These are phyloP conservation scores for Mycena pura DNA, from an alignment of 768 basidiomycete genomes.

Conservation along the genomic window DNA sequence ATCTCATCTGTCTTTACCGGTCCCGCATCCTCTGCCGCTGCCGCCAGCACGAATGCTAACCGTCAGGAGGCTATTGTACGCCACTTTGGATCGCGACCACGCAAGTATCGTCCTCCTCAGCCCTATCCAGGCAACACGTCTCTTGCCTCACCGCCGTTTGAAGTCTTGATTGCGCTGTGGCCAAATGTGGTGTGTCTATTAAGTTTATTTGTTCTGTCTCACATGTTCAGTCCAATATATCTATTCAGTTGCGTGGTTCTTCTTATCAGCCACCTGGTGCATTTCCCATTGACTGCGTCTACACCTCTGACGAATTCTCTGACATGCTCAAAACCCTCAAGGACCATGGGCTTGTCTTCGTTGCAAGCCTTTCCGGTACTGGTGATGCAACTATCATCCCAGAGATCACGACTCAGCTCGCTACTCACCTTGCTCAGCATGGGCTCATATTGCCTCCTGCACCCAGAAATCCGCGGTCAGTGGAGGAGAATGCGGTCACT, in stretches of 20 bases:
- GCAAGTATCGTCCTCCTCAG: background rate
- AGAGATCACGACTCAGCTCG: background rate
- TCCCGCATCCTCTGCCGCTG: background rate
- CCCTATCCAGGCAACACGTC: background rate
- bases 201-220: background rate
- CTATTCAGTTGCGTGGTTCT: background rate
- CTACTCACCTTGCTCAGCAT: no score
- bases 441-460: background rate
- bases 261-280: background rate
- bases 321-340: background rate
- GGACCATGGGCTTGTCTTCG: background rate
- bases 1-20: no score
- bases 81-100: background rate
- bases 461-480: background rate
- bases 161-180: background rate
- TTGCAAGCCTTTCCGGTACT: background rate
- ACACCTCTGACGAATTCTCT: constrained; percentile 1
- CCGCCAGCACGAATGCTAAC: background rate
- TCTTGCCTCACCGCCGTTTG: background rate
- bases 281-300: background rate
- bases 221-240: background rate
- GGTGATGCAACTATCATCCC: background rate
- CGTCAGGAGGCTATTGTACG: background rate
- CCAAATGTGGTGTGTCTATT: background rate
- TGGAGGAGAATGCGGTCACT: background rate